These are phyloP conservation scores for Pistacia atlantica DNA, from an alignment of 345 rosid genomes.

Conservation along the genomic window DNA sequence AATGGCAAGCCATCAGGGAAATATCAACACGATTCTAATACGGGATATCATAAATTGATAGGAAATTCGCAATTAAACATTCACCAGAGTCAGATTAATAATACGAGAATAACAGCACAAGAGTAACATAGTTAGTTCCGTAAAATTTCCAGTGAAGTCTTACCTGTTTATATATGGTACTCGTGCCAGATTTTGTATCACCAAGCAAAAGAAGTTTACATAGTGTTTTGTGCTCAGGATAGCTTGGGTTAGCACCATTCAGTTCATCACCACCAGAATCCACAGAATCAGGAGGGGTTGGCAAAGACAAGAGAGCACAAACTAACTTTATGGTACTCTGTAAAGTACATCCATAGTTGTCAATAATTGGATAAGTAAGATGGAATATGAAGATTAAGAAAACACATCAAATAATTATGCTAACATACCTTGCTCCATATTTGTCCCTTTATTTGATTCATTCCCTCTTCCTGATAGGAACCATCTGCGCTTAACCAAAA, in stretches of 20 bases:
- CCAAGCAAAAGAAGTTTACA: constrained; percentile 74
- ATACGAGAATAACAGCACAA: constrained; percentile 15
- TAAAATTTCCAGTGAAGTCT: constrained; percentile 7
- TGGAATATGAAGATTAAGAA: constrained; percentile 6
- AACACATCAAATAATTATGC: constrained; percentile 14
- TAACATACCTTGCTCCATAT: constrained; percentile 70
- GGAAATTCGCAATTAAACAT: background rate
- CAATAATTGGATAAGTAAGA: constrained; percentile 16
- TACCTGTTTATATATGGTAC: constrained; percentile 89
- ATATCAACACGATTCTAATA: background rate
- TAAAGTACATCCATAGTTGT: constrained; percentile 14
- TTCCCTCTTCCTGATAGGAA: constrained; percentile 76
- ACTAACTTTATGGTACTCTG: constrained; percentile 58
- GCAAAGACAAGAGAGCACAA: constrained; percentile 57
- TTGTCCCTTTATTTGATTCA: constrained; percentile 42
- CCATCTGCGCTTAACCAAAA: constrained; percentile 77
- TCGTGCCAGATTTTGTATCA: constrained; percentile 70
- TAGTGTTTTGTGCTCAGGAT: constrained; percentile 32
- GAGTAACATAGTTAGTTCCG: constrained; percentile 11
- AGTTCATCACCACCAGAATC: constrained; percentile 38
- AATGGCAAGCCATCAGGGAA: background rate
- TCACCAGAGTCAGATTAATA: constrained; percentile 4
- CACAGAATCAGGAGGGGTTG: constrained; percentile 47
- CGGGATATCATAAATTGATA: background rate
- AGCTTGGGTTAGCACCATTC: constrained; percentile 5